Evolutionary conservation across 78 protist species (phyloP).

Genomic region (Chrysochromulina parva): DNA sequence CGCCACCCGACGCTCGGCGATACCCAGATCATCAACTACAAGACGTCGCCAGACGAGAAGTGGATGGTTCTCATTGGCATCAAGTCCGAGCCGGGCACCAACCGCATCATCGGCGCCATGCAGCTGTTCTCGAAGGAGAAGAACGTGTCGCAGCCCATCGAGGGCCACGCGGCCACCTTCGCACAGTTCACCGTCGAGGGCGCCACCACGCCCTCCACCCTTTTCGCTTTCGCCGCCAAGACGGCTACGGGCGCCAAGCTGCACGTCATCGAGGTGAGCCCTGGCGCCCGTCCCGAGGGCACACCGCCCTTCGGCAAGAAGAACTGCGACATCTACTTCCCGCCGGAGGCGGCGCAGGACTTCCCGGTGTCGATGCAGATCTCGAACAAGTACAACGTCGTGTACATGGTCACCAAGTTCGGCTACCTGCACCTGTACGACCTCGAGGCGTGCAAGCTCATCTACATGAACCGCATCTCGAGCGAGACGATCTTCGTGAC

Average conservation of each 20-base stretch:
- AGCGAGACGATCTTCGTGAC: slow-evolving; percentile 90
- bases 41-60: slow-evolving; percentile 69
- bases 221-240: slow-evolving; percentile 82
- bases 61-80: slow-evolving; percentile 94
- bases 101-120: slow-evolving; percentile 84
- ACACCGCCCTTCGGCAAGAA: slow-evolving; percentile 53
- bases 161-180: slow-evolving; percentile 93
- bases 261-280: slow-evolving; percentile 77
- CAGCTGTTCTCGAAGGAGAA: slow-evolving; percentile 94
- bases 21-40: slow-evolving; percentile 95
- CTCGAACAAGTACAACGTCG: slow-evolving; percentile 67
- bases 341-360: slow-evolving; percentile 90
- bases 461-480: slow-evolving; percentile 85
- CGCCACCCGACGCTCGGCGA: slow-evolving; percentile 76
- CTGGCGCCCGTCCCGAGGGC: slow-evolving; percentile 22
- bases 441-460: slow-evolving; percentile 80
- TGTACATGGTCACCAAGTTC: slow-evolving; percentile 90
- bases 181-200: slow-evolving; percentile 68
- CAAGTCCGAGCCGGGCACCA: slow-evolving; percentile 36
- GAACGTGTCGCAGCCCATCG: slow-evolving; percentile 82
- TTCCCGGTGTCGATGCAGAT: slow-evolving; percentile 97
- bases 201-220: slow-evolving; percentile 62
- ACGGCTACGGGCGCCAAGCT: slow-evolving; percentile 75
- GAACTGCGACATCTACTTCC: slow-evolving; percentile 75
- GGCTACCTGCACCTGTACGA: slow-evolving; percentile 92